phyloP scores from a whole-genome alignment of 495 filamentous ascomycete genomes.

The Hypoxylon perforatum region DNA sequence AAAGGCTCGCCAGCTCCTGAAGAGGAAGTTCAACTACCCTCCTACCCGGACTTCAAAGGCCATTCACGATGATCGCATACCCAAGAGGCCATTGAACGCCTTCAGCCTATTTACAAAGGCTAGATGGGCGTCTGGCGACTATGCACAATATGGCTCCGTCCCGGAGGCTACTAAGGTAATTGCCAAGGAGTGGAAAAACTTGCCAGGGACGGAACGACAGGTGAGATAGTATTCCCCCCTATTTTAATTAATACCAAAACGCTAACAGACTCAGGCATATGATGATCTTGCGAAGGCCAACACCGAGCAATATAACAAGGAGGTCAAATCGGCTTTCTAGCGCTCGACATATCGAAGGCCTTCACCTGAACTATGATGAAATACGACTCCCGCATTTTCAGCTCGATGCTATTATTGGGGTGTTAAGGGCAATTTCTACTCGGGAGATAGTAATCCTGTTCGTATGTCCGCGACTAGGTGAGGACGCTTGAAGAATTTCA shows the following conservation, averaged over 20 bases:
- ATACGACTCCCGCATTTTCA: neutral
- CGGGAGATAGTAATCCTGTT: conserved; percentile 3
- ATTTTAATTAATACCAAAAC: neutral
- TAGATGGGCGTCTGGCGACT: conserved; percentile 59
- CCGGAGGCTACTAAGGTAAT: conserved; percentile 49
- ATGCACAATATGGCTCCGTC: conserved; percentile 50
- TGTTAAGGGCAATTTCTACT: neutral
- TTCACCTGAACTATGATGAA: neutral
- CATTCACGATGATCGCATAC: conserved; percentile 69
- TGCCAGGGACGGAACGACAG: conserved; percentile 61
- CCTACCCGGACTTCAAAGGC: conserved; percentile 36
- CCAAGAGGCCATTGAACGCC: conserved; percentile 55
- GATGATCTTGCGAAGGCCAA: conserved; percentile 32
- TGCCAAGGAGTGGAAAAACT: conserved; percentile 65
- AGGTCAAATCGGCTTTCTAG: conserved; percentile 18
- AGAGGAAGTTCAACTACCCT: conserved; percentile 39
- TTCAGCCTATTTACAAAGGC: conserved; percentile 62
- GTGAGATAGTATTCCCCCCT: conserved; percentile 41
- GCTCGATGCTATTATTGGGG: neutral
- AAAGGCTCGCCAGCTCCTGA: conserved; percentile 65
- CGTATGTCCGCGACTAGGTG: neutral
- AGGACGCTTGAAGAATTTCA: conserved; percentile 3
- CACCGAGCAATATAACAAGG: conserved; percentile 33
- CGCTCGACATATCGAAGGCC: neutral
- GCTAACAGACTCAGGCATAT: conserved; percentile 45